Evolutionary conservation across 2,329 filamentous ascomycete genomes (phyloP), one percentile per base, ranked within the genome.

Genomic region (Septoria petroselini): DNA sequence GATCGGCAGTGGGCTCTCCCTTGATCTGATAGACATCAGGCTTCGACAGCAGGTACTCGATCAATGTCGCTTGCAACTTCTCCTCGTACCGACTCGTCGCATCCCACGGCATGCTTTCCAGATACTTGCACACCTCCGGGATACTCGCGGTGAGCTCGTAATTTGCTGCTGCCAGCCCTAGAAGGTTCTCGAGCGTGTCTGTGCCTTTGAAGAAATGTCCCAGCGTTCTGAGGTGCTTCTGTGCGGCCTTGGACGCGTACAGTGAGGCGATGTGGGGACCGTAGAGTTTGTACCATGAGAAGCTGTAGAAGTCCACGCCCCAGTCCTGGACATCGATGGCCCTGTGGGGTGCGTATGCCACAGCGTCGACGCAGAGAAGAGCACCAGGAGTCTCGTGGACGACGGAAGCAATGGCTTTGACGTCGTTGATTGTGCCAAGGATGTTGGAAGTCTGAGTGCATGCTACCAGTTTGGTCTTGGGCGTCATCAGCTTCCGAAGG

Each of bases 231-330:
- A 89, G 71, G 40, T 76, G 67, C 12, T 76, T 62, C 52, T 85
- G 81, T 0, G 80, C 82, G 0, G 67, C 62, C 3, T 72, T 71
- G 18, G 80, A 80, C 4, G 79, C 84, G 62, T 88, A 91, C 1
- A 91, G 71, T 55, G 84, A 78, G 0, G 85, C 77, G 1, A 90
- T 75, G 58, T 91, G 87, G 1, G 87, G 86, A 0, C 86, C 87
- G 62, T 86, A 91, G 1, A 90, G 80, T 66, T 91, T 91, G 70
- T 91, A 91, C 86, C 86, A 91, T 0, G 78, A 83, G 63, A 91
- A 88, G n/a, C 76, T 62, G 66, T 91, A 91, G 58, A 90, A 83
- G 63, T 91, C 87, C 0, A 85, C 83, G 1, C 78, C 85, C 0
- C 88, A 73, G 0, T 71, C 80, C 55, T 79, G 75, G 3, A 91